A percentile compares a stretch with the other conserved stretches of the same genome.
These are phyloP conservation scores for Backusella tarrabulga DNA, from an alignment of 192 early-diverging fungal genomes.

Conservation along the genomic window DNA sequence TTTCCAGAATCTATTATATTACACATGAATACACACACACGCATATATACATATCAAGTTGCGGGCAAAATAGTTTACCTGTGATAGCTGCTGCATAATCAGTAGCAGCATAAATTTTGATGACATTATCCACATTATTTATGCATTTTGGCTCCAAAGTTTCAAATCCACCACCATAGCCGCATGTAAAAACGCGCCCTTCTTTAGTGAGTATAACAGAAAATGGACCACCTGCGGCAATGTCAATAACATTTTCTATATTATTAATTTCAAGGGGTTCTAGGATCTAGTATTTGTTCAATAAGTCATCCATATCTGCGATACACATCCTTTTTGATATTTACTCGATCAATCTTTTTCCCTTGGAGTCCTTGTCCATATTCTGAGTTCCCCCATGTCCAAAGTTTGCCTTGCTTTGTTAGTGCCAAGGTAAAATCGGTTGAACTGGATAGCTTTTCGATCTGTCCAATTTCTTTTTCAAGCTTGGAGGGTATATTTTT, in stretches of 20 bases:
- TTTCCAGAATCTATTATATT: slow-evolving; percentile 25
- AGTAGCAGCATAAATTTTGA: slow-evolving; percentile 54
- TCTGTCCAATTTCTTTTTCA: neutral
- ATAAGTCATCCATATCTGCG: neutral
- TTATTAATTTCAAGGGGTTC: slow-evolving; percentile 49
- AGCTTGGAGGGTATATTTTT: slow-evolving; percentile 24
- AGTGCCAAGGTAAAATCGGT: slow-evolving; percentile 71
- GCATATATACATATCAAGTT: neutral
- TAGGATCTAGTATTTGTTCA: slow-evolving; percentile 51
- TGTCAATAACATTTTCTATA: slow-evolving; percentile 38
- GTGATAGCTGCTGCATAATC: slow-evolving; percentile 59
- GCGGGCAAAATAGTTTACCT: slow-evolving; percentile 27
- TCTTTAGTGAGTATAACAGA: slow-evolving; percentile 48
- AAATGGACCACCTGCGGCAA: slow-evolving; percentile 71
- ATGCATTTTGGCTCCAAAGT: slow-evolving; percentile 42
- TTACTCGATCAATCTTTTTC: slow-evolving; percentile 54
- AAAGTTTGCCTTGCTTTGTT: slow-evolving; percentile 47
- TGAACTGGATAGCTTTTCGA: slow-evolving; percentile 54
- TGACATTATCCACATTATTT: slow-evolving; percentile 33
- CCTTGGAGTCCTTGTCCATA: slow-evolving; percentile 72
- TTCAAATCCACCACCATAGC: slow-evolving; percentile 59
- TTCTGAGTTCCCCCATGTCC: slow-evolving; percentile 77
- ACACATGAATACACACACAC: neutral
- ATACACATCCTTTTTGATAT: neutral
- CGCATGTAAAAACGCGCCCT: slow-evolving; percentile 63